A percentile compares a stretch with the other conserved stretches of the same genome.
Evolutionary conservation across 2,329 filamentous ascomycete species (phyloP).

Genomic region (Epichloe sibirici): DNA sequence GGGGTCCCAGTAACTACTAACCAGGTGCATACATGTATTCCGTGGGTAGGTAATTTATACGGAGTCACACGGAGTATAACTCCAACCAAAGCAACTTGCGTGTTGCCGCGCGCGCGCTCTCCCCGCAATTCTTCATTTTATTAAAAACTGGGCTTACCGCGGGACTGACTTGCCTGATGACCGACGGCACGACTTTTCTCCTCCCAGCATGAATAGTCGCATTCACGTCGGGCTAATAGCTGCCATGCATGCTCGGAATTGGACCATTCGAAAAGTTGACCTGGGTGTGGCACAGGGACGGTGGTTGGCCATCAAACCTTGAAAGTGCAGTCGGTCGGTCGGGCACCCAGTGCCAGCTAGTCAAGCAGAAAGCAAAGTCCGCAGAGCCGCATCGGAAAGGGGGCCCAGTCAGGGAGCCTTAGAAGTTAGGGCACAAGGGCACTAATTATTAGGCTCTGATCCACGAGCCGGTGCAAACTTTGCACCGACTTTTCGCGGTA

Average conservation of each 20-base stretch:
- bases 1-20: too few relatives aligned
- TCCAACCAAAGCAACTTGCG: not conserved
- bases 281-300: not conserved
- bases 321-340: not conserved
- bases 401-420: not conserved
- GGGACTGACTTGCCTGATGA: not conserved
- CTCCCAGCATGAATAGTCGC: not conserved
- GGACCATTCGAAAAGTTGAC: not conserved
- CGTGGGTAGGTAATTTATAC: too few relatives aligned
- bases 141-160: not conserved
- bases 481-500: too few relatives aligned
- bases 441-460: too few relatives aligned
- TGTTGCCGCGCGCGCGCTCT: not conserved
- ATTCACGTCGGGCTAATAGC: not conserved
- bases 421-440: too few relatives aligned
- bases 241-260: not conserved
- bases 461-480: too few relatives aligned
- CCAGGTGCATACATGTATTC: too few relatives aligned
- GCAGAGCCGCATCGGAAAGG: conserved; percentile 4
- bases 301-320: not conserved
- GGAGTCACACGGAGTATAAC: too few relatives aligned
- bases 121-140: not conserved
- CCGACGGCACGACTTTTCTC: too few relatives aligned
- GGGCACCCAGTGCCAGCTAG: too few relatives aligned
- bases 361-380: not conserved